Conservation (phyloP, 2,329 filamentous ascomycete species). For the Trichoderma pleuroti region DNA sequence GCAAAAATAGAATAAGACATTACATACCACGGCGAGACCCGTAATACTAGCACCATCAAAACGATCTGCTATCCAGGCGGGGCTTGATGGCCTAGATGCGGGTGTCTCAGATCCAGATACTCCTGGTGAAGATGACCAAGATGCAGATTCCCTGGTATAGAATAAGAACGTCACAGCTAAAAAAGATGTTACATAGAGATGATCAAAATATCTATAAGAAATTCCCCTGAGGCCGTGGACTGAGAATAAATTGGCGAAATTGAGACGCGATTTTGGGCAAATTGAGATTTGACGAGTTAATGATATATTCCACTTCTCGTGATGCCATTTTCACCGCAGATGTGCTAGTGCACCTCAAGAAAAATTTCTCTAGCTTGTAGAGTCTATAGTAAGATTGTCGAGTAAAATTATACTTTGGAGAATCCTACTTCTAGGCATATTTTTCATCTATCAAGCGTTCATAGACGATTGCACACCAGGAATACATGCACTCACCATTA, state of each 20-base stretch:
- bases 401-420: background rate
- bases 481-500: too few species aligned
- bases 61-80: background rate
- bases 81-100: background rate
- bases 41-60: background rate
- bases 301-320: too few species aligned
- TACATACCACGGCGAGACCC: background rate
- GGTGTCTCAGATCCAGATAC: background rate
- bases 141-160: too few species aligned
- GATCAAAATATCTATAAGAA: background rate
- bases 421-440: background rate
- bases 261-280: too few species aligned
- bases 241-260: too few species aligned
- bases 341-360: too few species aligned
- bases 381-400: background rate
- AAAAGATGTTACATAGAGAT: background rate
- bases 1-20: background rate
- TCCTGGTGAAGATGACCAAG: background rate
- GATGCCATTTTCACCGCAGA: too few species aligned
- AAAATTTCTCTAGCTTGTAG: too few species aligned
- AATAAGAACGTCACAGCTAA: background rate
- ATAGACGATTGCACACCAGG: too few species aligned
- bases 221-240: background rate
- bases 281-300: background rate
- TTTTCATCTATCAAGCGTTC: background rate